Percentiles rank a stretch among this genome's conserved stretches.
Conservation (phyloP, 495 filamentous ascomycete species). For the Viridothelium virens region DNA sequence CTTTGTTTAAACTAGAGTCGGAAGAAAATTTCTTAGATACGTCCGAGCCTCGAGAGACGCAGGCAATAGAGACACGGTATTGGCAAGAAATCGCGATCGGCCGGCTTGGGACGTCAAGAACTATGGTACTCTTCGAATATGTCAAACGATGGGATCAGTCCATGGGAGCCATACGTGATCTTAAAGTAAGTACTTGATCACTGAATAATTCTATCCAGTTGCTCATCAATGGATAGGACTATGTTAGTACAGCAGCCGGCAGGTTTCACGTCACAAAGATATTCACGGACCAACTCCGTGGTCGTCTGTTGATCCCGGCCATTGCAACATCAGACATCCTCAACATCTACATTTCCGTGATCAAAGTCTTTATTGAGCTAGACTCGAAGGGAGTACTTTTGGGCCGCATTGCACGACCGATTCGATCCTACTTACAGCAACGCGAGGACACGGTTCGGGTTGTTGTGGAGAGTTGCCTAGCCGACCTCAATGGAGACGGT, state of each 20-base stretch:
- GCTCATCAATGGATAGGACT: conserved; percentile 29
- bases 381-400: conserved; percentile 88
- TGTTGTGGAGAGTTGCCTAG: conserved; percentile 77
- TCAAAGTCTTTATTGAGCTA: conserved; percentile 78
- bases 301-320: conserved; percentile 77
- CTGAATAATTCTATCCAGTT: background rate
- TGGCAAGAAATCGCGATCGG: conserved; percentile 77
- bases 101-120: conserved; percentile 70
- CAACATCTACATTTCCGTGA: conserved; percentile 83
- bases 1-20: conserved; percentile 40
- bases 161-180: conserved; percentile 74
- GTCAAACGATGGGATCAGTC: conserved; percentile 70
- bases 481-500: conserved; percentile 50
- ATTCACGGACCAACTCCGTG: conserved; percentile 60
- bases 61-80: conserved; percentile 29
- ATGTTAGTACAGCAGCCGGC: conserved; percentile 50
- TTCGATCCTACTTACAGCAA: conserved; percentile 82
- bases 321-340: conserved; percentile 84
- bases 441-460: conserved; percentile 86
- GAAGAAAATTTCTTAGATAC: conserved; percentile 18
- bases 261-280: conserved; percentile 57
- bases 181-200: conserved; percentile 40
- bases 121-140: conserved; percentile 79
- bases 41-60: conserved; percentile 5
- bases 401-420: conserved; percentile 71